Conservation (phyloP, 1,139 yeast species). For the Kodamaea sp. region DNA sequence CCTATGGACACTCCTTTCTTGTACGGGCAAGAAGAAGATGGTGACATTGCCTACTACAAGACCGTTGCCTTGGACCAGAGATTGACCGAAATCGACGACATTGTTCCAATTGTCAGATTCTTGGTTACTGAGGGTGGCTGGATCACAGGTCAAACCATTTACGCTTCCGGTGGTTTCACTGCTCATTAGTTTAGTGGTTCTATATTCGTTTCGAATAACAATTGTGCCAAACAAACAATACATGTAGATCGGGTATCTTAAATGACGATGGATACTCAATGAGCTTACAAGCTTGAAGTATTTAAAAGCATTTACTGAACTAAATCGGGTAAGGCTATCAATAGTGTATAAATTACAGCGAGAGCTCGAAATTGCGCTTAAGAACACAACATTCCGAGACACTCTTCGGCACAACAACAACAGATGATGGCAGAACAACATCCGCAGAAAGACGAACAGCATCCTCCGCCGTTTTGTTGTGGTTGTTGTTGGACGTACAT, state of each 20-base stretch:
- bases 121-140: slow-evolving; percentile 66
- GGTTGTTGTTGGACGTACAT: slow-evolving; percentile 45
- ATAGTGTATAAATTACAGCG: too few relatives aligned
- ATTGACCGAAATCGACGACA: slow-evolving; percentile 59
- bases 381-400: slow-evolving; percentile 23
- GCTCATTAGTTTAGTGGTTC: too few relatives aligned
- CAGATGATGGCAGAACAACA: slow-evolving; percentile 46
- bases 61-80: slow-evolving; percentile 47
- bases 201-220: too few relatives aligned
- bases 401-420: slow-evolving; percentile 47
- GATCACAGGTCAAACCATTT: slow-evolving; percentile 71
- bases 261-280: too few relatives aligned
- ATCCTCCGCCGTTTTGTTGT: slow-evolving; percentile 33
- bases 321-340: too few relatives aligned
- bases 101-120: slow-evolving; percentile 63
- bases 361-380: too few relatives aligned
- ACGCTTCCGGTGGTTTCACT: slow-evolving; percentile 66
- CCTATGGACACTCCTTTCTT: slow-evolving; percentile 75
- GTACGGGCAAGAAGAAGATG: slow-evolving; percentile 58
- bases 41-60: slow-evolving; percentile 56
- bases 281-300: too few relatives aligned
- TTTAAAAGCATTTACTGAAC: too few relatives aligned
- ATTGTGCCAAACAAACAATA: too few relatives aligned
- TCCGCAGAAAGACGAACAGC: slow-evolving; percentile 43
- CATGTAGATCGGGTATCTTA: too few relatives aligned